phyloP scores from a whole-genome alignment of 192 early-diverging fungal species.

The Coemansia sp. region DNA sequence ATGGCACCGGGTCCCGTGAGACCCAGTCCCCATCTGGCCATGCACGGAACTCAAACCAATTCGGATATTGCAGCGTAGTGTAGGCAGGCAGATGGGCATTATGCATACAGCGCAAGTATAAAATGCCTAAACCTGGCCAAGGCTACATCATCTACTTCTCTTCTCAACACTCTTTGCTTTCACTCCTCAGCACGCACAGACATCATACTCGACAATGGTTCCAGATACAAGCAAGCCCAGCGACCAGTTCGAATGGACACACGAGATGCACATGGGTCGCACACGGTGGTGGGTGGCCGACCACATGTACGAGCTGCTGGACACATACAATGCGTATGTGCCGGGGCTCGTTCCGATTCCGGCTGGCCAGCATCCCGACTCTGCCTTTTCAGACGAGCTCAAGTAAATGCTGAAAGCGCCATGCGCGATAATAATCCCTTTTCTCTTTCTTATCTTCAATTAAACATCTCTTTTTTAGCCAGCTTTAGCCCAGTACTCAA shows the following conservation, averaged over 20 bases:
- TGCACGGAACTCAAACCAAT: not conserved
- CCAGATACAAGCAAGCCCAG: constrained; percentile 52
- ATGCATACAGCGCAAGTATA: not conserved
- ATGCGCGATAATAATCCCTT: not conserved
- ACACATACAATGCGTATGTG: constrained; percentile 38
- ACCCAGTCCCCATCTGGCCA: no score
- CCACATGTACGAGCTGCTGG: constrained; percentile 53
- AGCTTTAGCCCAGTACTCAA: not conserved
- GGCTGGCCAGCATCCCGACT: constrained; percentile 47
- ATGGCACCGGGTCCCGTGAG: not conserved
- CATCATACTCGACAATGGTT: constrained; percentile 23
- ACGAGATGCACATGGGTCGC: constrained; percentile 50
- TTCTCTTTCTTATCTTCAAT: constrained; percentile 8
- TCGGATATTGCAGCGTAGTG: not conserved
- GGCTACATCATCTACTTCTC: not conserved
- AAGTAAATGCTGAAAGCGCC: constrained; percentile 6
- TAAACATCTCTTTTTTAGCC: not conserved
- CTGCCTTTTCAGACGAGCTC: constrained; percentile 47
- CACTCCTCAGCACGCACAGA: not conserved
- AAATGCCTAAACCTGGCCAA: not conserved
- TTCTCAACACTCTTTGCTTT: not conserved
- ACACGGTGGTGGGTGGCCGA: constrained; percentile 53
- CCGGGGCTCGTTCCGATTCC: constrained; percentile 50
- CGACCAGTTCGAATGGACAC: constrained; percentile 54
- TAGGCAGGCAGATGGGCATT: not conserved